Evolutionary conservation across 495 filamentous ascomycete species (phyloP).

Genomic region (Aspergillus bertholletiae): DNA sequence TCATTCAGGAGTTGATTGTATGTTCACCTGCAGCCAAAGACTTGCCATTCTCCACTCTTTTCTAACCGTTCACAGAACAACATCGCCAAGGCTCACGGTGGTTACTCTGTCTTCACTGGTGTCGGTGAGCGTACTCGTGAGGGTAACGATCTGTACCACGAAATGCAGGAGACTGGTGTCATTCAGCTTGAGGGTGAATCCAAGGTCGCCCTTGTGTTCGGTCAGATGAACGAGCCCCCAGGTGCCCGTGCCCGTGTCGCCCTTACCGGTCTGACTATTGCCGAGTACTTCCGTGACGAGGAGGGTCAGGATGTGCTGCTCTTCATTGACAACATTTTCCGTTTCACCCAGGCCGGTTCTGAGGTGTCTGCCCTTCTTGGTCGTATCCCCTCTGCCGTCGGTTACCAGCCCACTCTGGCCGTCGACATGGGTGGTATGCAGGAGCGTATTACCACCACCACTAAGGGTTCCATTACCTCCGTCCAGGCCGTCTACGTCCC

Average conservation of each 20-base stretch:
- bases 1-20: conserved; percentile 99
- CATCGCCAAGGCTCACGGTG: conserved; percentile 99
- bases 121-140: conserved; percentile 99
- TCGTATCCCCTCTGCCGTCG: conserved; percentile 99
- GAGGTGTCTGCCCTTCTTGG: conserved; percentile 99
- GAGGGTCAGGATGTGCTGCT: conserved; percentile 99
- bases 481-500: conserved; percentile 99
- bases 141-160: conserved; percentile 99
- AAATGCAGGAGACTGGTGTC: conserved; percentile 99
- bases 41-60: conserved; percentile 3
- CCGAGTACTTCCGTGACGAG: conserved; percentile 96
- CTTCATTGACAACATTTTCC: conserved; percentile 99
- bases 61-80: conserved; percentile 66
- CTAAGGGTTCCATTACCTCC: conserved; percentile 98
- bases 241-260: conserved; percentile 99
- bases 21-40: conserved; percentile 17
- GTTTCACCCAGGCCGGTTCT: conserved; percentile 99
- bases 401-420: conserved; percentile 99
- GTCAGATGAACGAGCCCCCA: conserved; percentile 99
- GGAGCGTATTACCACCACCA: conserved; percentile 99
- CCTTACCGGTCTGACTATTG: conserved; percentile 86
- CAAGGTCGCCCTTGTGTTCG: conserved; percentile 99
- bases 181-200: conserved; percentile 99
- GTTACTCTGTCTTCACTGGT: conserved; percentile 99
- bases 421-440: conserved; percentile 99